These are phyloP conservation scores for Lachancea fermentati DNA, from an alignment of 805 yeast genomes.

Conservation along the genomic window DNA sequence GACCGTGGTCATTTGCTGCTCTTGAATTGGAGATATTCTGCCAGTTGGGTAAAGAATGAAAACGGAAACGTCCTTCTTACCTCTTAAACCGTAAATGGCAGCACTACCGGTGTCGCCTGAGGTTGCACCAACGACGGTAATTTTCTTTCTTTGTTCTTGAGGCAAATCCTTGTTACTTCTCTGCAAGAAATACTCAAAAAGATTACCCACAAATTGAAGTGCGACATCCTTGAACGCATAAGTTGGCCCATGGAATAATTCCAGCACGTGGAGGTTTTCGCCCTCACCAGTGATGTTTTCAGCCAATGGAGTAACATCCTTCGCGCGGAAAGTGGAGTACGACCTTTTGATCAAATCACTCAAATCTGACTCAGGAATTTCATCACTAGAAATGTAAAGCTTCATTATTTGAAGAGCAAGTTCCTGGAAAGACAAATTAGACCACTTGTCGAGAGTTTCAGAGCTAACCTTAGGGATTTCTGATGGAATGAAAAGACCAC, in stretches of 20 bases:
- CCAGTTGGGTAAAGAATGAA: conserved; percentile 96
- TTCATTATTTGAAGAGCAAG: conserved; percentile 84
- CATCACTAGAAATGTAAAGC: conserved; percentile 63
- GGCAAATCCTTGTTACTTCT: conserved; percentile 59
- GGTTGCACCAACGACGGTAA: conserved; percentile 98
- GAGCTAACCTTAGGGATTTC: conserved; percentile 62
- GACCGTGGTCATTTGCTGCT: conserved; percentile 97
- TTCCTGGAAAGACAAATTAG: conserved; percentile 69
- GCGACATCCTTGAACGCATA: conserved; percentile 99
- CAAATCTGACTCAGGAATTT: conserved; percentile 69
- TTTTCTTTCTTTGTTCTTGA: conserved; percentile 58
- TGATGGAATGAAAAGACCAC: conserved; percentile 91
- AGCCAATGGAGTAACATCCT: conserved; percentile 81
- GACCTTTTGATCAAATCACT: conserved; percentile 58
- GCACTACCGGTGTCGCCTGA: conserved; percentile 99
- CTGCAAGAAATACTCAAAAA: conserved; percentile 84
- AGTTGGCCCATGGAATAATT: conserved; percentile 98
- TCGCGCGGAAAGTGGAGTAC: conserved; percentile 85
- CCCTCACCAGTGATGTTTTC: conserved; percentile 48
- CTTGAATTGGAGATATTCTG: conserved; percentile 95
- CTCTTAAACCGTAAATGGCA: conserved; percentile 95
- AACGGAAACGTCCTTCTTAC: conserved; percentile 95
- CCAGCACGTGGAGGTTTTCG: conserved; percentile 68
- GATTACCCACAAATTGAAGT: conserved; percentile 92
- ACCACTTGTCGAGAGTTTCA: conserved; percentile 59